A percentile compares a stretch with the other conserved stretches of the same genome.
Evolutionary conservation across 208 protist species (phyloP).

Genomic region (Trypanosoma avium): DNA sequence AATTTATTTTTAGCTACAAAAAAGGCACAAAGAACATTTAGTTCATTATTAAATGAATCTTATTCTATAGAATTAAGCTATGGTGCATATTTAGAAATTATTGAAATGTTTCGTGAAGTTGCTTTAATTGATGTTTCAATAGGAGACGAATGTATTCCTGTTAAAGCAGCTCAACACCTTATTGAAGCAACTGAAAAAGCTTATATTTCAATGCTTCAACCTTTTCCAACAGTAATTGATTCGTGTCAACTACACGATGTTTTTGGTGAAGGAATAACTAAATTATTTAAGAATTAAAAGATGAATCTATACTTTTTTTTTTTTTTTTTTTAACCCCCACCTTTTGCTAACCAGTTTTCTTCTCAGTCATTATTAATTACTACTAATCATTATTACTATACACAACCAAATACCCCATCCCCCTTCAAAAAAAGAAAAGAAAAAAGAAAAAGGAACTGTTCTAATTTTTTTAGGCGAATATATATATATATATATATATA

Average conservation of each 20-base stretch:
- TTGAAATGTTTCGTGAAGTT: slow-evolving; percentile 78
- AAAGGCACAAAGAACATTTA: slow-evolving; percentile 50
- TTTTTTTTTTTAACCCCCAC: neutral
- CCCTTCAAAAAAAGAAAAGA: neutral
- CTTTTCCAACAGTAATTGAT: slow-evolving; percentile 80
- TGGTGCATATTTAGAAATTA: slow-evolving; percentile 55
- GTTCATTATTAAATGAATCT: slow-evolving; percentile 60
- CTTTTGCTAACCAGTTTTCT: too few relatives aligned
- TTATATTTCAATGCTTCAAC: slow-evolving; percentile 71
- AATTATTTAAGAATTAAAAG: slow-evolving; percentile 12
- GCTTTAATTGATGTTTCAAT: slow-evolving; percentile 80
- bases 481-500: neutral
- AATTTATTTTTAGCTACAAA: slow-evolving; percentile 49
- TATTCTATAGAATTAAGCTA: slow-evolving; percentile 54
- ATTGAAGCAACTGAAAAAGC: slow-evolving; percentile 67
- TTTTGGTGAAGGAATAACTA: slow-evolving; percentile 43
- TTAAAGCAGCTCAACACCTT: slow-evolving; percentile 42
- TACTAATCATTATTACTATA: too few relatives aligned
- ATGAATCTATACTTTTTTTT: neutral
- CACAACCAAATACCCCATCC: too few relatives aligned
- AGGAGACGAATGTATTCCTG: slow-evolving; percentile 73
- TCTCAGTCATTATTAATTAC: too few relatives aligned
- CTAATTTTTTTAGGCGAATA: neutral
- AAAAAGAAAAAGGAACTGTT: neutral
- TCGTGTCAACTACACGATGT: slow-evolving; percentile 72